Conservation (phyloP, 805 yeast genomes). For the Pichia thaimueangensis region DNA sequence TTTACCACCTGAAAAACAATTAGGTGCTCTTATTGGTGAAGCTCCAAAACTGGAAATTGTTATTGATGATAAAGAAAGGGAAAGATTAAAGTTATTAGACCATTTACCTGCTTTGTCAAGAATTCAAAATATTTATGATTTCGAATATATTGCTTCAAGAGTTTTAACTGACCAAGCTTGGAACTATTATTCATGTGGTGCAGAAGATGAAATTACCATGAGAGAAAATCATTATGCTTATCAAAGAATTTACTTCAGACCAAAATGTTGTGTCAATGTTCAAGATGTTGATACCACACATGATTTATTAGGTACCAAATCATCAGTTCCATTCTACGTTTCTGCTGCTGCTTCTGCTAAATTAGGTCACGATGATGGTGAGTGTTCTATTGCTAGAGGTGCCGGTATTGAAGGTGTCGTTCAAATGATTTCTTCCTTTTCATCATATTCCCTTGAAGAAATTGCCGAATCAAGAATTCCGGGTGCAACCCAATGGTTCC, state of each 20-base stretch:
- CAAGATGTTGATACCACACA: conserved; percentile 60
- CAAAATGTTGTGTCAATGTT: conserved; percentile 77
- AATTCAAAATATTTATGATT: conserved; percentile 75
- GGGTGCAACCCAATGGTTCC: conserved; percentile 80
- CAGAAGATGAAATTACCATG: conserved; percentile 86
- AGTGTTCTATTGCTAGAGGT: conserved; percentile 76
- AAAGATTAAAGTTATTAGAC: conserved; percentile 36
- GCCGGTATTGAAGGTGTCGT: conserved; percentile 62
- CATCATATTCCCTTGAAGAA: conserved; percentile 84
- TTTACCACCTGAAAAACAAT: conserved; percentile 50
- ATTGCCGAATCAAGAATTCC: conserved; percentile 62
- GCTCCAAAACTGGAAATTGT: conserved; percentile 30
- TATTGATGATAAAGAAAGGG: conserved; percentile 36
- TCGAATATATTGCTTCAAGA: conserved; percentile 77
- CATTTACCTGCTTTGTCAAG: conserved; percentile 66
- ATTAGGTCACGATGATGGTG: conserved; percentile 92
- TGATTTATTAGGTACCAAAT: conserved; percentile 63
- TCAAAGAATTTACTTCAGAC: conserved; percentile 83
- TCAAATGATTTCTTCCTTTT: conserved; percentile 90
- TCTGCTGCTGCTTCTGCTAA: conserved; percentile 90
- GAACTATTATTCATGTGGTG: conserved; percentile 88
- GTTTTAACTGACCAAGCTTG: conserved; percentile 75
- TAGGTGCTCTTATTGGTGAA: conserved; percentile 43
- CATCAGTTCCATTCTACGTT: conserved; percentile 75
- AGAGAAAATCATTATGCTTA: conserved; percentile 88